phyloP scores from a whole-genome alignment of 2,329 filamentous ascomycete species.

The Westerdykella sp. region DNA sequence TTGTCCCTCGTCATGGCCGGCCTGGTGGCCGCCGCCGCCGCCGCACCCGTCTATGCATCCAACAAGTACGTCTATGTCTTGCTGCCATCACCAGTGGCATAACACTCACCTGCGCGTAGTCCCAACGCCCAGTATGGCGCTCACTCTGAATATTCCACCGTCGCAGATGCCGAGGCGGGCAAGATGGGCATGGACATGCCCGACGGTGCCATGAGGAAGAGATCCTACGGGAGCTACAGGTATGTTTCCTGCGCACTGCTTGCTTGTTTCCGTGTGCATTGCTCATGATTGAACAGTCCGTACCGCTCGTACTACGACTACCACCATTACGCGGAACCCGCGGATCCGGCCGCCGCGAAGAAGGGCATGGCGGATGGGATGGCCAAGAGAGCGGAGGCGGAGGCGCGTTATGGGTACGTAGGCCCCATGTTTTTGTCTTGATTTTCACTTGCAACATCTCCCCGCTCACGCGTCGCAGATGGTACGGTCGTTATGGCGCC shows the following conservation, averaged over 20 bases:
- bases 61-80: background rate
- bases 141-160: background rate
- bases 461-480: background rate
- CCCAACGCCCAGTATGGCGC: background rate
- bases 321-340: background rate
- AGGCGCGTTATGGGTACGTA: too few relatives aligned
- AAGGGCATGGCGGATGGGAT: conserved; percentile 1
- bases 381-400: background rate
- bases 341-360: conserved; percentile 4
- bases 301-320: background rate
- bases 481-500: background rate
- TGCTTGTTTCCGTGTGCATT: background rate
- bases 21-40: conserved; percentile 6
- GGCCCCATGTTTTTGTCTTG: too few relatives aligned
- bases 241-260: background rate
- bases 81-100: background rate
- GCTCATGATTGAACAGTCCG: background rate
- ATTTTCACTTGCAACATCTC: background rate
- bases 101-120: background rate
- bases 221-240: background rate
- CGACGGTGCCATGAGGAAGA: background rate
- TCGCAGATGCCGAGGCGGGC: background rate
- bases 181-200: too few relatives aligned
- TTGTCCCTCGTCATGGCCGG: conserved; percentile 6
- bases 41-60: conserved; percentile 4